Evolutionary conservation across 805 yeast species (phyloP), one percentile per base, ranked within the genome.

Genomic region (Yarrowia sp.): DNA sequence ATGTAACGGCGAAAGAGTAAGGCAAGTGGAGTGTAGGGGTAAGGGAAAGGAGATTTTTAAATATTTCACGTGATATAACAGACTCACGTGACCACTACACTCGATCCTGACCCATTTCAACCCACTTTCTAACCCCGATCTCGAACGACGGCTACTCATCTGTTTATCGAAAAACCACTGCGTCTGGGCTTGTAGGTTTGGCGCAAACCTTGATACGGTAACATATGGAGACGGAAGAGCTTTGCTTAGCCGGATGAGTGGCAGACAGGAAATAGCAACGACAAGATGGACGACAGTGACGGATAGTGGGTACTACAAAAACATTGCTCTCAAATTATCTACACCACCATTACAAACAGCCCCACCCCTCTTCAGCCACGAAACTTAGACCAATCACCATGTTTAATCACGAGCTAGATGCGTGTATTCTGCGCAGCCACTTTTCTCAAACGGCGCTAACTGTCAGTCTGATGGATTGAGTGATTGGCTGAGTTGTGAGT

Each of bases 381-480:
- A 36, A 50, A 51, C 58, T 32, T 51, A 51, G 58, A 38, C 58
- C 58, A 51, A 51, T 51, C 58, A 51, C 33, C 43, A 38, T 36
- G 57, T 35, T 50, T 35, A 51, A 51, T 51, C 58, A 51, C 58
- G 58, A 51, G 58, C 58, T 51, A 51, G 43, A 38, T 51, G 58
- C 58, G 58, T 51, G 58, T 51, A 51, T 36, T 4, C 58, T 51
- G 58, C 58, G 58, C 14, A 36, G 58, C 43, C 58, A 51, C 53
- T 33, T 47, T 47, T 45, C 35, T 35, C 13, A 9, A 35, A 11
- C 38, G 38, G 38, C 38, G 38, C 38, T 35, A n/a, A 35, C 15
- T 11, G 42, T 14, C 42, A 38, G 38, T 4, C 8, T 35, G 38
- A 35, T 35, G n/a, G n/a, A n/a, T n/a, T n/a, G 38, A 10, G 38